phyloP scores from a whole-genome alignment of 176 grass and related monocot genomes.

The Pharus latifolius region DNA sequence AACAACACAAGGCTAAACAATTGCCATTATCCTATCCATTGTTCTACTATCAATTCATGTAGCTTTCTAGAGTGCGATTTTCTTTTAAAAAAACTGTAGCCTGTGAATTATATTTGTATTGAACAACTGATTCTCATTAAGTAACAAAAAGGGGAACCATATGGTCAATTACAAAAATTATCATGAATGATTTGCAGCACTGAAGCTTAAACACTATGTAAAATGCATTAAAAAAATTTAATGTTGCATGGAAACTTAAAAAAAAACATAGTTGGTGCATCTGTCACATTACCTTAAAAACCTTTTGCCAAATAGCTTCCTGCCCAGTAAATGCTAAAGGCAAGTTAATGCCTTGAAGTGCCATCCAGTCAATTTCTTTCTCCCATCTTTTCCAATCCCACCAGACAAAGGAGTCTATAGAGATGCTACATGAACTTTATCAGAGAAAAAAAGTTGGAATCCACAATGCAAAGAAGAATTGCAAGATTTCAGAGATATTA shows the following conservation, averaged over 20 bases:
- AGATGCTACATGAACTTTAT: slow-evolving; percentile 30
- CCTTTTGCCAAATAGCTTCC: slow-evolving; percentile 86
- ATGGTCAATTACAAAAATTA: not conserved
- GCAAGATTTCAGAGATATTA: not conserved
- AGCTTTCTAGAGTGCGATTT: not conserved
- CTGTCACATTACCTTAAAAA: slow-evolving; percentile 60
- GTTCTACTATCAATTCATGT: not conserved
- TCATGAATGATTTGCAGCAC: not conserved
- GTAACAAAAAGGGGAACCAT: not conserved
- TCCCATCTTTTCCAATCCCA: slow-evolving; percentile 96
- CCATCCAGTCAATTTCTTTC: slow-evolving; percentile 99
- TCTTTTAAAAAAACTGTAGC: too few relatives aligned
- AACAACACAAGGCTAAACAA: not conserved
- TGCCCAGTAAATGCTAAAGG: slow-evolving; percentile 97
- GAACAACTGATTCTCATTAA: not conserved
- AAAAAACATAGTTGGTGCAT: not conserved
- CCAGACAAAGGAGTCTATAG: slow-evolving; percentile 87
- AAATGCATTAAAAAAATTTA: not conserved
- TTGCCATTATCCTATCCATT: not conserved
- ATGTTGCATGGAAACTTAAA: not conserved
- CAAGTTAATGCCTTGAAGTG: slow-evolving; percentile 93
- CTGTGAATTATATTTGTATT: not conserved
- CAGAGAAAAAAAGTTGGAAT: slow-evolving; percentile 14
- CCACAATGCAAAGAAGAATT: slow-evolving; percentile 4
- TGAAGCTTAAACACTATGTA: not conserved